Evolutionary conservation across 768 basidiomycete species (phyloP).

Genomic region (Naganishia kalamii): DNA sequence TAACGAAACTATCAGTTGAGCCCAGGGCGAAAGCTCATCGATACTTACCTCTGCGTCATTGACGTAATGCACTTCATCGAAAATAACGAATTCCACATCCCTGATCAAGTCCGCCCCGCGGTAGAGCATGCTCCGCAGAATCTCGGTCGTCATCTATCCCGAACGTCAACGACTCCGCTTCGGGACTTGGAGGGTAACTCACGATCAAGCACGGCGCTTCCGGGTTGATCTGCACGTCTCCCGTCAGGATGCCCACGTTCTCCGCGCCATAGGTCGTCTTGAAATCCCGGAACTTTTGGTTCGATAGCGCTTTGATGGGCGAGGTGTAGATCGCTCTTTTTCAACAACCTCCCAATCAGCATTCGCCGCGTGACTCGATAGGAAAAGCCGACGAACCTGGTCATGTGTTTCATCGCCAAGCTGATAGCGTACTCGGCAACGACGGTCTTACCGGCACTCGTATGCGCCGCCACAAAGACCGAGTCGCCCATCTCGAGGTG

Average conservation of each 20-base stretch:
- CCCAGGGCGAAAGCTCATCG: conserved; percentile 23
- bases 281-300: conserved; percentile 98
- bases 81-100: conserved; percentile 98
- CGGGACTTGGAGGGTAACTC: background rate
- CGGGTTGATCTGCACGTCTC: conserved; percentile 98
- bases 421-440: conserved; percentile 99
- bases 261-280: conserved; percentile 73
- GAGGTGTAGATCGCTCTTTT: conserved; percentile 93
- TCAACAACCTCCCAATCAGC: background rate
- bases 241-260: conserved; percentile 91
- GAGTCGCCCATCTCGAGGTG: conserved; percentile 95
- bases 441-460: conserved; percentile 98
- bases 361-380: background rate
- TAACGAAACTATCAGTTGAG: conserved; percentile 41
- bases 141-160: conserved; percentile 64
- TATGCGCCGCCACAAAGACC: conserved; percentile 99
- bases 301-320: conserved; percentile 96
- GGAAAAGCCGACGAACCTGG: conserved; percentile 57
- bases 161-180: background rate
- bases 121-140: conserved; percentile 88
- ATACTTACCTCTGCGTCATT: conserved; percentile 99
- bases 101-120: conserved; percentile 97
- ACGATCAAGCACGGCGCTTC: conserved; percentile 86
- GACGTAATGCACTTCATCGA: conserved; percentile 99
- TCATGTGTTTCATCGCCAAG: conserved; percentile 95